Conservation (phyloP, 805 yeast genomes). For the Danielia oregonensis region DNA sequence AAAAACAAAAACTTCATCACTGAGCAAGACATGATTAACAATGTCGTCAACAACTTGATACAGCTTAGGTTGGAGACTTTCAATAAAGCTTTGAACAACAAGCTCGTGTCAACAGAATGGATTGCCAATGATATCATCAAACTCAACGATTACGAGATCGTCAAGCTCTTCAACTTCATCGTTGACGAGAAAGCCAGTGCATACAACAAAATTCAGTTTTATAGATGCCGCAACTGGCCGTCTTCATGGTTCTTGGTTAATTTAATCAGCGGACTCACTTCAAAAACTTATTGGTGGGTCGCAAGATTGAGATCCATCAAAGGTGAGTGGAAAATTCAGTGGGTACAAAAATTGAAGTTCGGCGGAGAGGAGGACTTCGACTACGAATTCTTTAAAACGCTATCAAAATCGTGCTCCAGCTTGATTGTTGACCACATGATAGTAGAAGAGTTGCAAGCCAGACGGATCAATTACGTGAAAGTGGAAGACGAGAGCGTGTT, state of each 20-base stretch:
- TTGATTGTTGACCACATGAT: conserved; percentile 49
- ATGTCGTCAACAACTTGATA: conserved; percentile 34
- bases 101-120: conserved; percentile 69
- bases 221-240: conserved; percentile 53
- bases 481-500: conserved; percentile 5
- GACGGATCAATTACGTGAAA: conserved; percentile 33
- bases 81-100: conserved; percentile 48
- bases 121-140: conserved; percentile 51
- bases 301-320: conserved; percentile 45
- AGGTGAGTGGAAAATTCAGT: conserved; percentile 55
- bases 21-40: conserved; percentile 29
- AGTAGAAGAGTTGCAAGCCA: conserved; percentile 44
- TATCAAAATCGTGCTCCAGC: conserved; percentile 44
- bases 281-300: conserved; percentile 48
- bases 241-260: conserved; percentile 51
- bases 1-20: conserved; percentile 21
- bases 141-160: conserved; percentile 46
- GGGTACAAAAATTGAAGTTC: conserved; percentile 37
- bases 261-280: conserved; percentile 33
- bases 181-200: conserved; percentile 18
- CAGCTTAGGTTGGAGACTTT: conserved; percentile 48
- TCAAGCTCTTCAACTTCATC: conserved; percentile 34
- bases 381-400: conserved; percentile 33
- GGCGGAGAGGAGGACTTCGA: conserved; percentile 15
- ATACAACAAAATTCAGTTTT: conserved; percentile 30